A percentile compares a stretch with the other conserved stretches of the same genome.
These are phyloP conservation scores for Didymella lethalis DNA, from an alignment of 2,329 filamentous ascomycete species.

Conservation along the genomic window DNA sequence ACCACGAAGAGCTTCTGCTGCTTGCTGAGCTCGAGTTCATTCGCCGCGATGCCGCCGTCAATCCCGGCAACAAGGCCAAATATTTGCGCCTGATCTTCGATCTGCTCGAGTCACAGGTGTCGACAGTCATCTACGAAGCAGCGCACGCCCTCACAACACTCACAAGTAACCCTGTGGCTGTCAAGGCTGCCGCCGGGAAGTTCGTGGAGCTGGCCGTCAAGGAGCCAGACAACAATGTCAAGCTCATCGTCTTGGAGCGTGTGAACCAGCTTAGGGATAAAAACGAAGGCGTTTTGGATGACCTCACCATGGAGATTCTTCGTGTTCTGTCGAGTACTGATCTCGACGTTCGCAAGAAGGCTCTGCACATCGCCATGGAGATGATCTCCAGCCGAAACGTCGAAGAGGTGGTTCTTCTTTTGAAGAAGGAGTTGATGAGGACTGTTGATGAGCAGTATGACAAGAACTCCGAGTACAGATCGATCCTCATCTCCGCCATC, in stretches of 20 bases:
- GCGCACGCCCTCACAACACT: slow-evolving; percentile 92
- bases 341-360: slow-evolving; percentile 93
- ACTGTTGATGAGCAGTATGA: slow-evolving; percentile 99
- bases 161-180: slow-evolving; percentile 94
- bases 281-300: slow-evolving; percentile 90
- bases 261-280: slow-evolving; percentile 87
- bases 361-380: slow-evolving; percentile 86
- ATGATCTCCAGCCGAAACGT: slow-evolving; percentile 99
- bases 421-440: slow-evolving; percentile 98
- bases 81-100: slow-evolving; percentile 97
- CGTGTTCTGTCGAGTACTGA: slow-evolving; percentile 94
- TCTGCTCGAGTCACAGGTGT: slow-evolving; percentile 88
- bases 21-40: slow-evolving; percentile 97
- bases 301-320: slow-evolving; percentile 95
- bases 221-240: slow-evolving; percentile 98
- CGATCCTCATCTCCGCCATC: slow-evolving; percentile 94
- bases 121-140: slow-evolving; percentile 96
- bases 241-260: slow-evolving; percentile 94
- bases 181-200: slow-evolving; percentile 94
- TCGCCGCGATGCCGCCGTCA: slow-evolving; percentile 93
- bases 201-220: slow-evolving; percentile 98
- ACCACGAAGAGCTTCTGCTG: slow-evolving; percentile 92
- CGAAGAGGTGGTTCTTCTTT: slow-evolving; percentile 91
- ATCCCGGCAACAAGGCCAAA: slow-evolving; percentile 92
- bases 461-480: slow-evolving; percentile 71